phyloP scores from a whole-genome alignment of 305 asterid species.

The Caryopteris hybrid region DNA sequence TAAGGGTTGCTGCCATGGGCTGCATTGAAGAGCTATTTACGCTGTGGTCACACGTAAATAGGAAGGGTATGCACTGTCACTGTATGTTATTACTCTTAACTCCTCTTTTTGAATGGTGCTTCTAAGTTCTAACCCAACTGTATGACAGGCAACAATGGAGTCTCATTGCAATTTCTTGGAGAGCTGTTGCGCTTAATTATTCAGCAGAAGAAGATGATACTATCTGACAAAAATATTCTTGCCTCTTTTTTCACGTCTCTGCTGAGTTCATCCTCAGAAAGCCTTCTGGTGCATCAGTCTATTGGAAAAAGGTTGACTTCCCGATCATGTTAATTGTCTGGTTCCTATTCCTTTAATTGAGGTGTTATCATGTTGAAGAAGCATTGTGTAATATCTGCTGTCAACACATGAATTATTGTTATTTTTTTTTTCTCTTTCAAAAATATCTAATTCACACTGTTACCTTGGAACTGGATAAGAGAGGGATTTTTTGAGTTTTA shows the following conservation, averaged over 20 bases:
- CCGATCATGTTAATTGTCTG: conserved; percentile 8
- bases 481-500: background rate
- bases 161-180: conserved; percentile 54
- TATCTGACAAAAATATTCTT: conserved; percentile 66
- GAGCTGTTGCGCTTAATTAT: conserved; percentile 55
- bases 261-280: conserved; percentile 55
- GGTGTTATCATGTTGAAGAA: conserved; percentile 10
- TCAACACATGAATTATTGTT: too few species aligned
- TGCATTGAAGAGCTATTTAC: conserved; percentile 54
- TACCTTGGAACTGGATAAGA: background rate
- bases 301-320: conserved; percentile 55
- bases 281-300: conserved; percentile 58
- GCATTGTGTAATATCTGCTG: background rate
- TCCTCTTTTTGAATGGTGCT: background rate
- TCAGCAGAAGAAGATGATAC: conserved; percentile 70
- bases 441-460: background rate
- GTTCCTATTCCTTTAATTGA: background rate
- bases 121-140: conserved; percentile 29
- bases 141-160: conserved; percentile 51
- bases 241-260: conserved; percentile 57
- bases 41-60: conserved; percentile 42
- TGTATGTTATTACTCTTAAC: background rate
- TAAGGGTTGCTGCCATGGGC: conserved; percentile 70
- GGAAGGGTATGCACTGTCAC: conserved; percentile 42
- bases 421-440: too few species aligned